Evolutionary conservation across 148 eudicot genomes (phyloP), one percentile per base, ranked within the genome.

Genomic region (Spergularia marina): DNA sequence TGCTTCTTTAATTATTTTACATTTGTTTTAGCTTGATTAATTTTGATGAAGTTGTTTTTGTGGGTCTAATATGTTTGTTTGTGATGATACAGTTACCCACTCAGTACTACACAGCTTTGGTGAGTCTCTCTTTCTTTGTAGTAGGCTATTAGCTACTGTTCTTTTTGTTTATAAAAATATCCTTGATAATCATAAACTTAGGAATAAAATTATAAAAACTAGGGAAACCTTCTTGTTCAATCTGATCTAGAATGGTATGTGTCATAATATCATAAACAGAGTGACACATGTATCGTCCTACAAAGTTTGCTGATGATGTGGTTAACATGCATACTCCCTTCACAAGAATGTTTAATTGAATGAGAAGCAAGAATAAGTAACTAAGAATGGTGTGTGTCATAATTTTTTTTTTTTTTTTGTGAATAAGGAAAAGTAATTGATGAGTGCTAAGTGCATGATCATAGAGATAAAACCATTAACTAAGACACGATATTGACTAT

Each of bases 101-200:
- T 47, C 98, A 95, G 74, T 83, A 77, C 79, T 95, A 95, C 80
- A 95, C 99, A 16, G 99, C 98, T 51, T 71, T 87, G 92, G 99
- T 95, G 74, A 90, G 83, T 78, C 12, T 63, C 10, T 76, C 6
- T 8, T 40, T 9, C 10, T 47, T 3, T 20, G 11, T 41, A 30
- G 36, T 30, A 30, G 36, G 36, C 36, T 30, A 30, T 30, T 30
- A 30, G 36, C 36, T 30, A 30, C 2, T 30, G 36, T 30, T 30
- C 36, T 30, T 30, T 30, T 30, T 49, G 13, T 25, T 15, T 10
- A 49, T 68, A n/a, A 13, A 21, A 17, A 4, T 23, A 55, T 55
- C 7, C 21, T 58, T 58, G 62, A 58, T 23, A 10, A 58, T 20
- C 20, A 58, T 23, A 10, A 58, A 58, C 20, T 21, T 5, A 7